A percentile compares a stretch with the other conserved stretches of the same genome.
Evolutionary conservation across 164 flowering plant genomes (phyloP).

Genomic region (Stephania japonica): DNA sequence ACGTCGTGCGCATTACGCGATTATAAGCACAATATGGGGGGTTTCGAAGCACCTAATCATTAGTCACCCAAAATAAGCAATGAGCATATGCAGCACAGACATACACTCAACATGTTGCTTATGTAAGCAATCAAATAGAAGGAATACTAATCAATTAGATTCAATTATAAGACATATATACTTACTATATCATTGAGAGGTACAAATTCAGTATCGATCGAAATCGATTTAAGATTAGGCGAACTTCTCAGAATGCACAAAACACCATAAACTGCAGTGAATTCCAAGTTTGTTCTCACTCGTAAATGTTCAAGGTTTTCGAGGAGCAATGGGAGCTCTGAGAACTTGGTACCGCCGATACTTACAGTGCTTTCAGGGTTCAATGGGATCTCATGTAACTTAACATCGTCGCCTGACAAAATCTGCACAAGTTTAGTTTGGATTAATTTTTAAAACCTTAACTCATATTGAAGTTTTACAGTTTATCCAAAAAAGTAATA

Average conservation of each 20-base stretch:
- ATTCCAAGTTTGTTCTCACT: background rate
- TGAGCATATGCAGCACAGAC: background rate
- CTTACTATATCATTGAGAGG: background rate
- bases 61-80: background rate
- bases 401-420: no score
- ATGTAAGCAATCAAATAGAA: background rate
- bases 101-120: no score
- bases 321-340: background rate
- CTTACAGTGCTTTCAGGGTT: background rate
- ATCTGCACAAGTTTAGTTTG: no score
- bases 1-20: background rate
- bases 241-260: conserved; percentile 7
- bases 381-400: background rate
- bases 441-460: no score
- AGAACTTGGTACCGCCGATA: background rate
- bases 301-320: conserved; percentile 5
- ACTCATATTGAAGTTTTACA: no score
- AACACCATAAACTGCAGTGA: conserved; percentile 1
- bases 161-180: no score
- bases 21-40: background rate
- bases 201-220: background rate
- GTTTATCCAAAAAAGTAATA: no score
- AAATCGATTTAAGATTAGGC: conserved; percentile 7
- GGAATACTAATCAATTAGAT: background rate
- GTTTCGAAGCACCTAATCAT: background rate